Conservation (phyloP, 1,139 yeast species). For the Kurtzmaniella natalensis region DNA sequence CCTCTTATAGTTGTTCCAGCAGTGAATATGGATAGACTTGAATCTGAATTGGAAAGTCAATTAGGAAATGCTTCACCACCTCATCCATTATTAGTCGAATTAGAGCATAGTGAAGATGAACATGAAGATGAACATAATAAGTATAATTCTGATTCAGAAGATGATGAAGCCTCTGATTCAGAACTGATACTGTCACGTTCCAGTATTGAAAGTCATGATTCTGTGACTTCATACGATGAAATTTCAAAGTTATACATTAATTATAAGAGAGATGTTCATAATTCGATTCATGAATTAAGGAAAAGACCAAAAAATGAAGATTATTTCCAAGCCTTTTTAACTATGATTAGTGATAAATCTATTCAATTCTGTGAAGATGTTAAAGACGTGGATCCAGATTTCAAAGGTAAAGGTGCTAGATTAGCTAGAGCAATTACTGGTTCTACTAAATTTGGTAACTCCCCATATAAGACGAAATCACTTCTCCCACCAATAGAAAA, state of each 20-base stretch:
- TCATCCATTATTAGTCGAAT: neutral
- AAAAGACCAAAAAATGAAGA: constrained; percentile 20
- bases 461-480: constrained; percentile 42
- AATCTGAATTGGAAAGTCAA: constrained; percentile 24
- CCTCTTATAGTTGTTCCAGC: constrained; percentile 71
- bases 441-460: constrained; percentile 35
- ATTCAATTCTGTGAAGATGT: constrained; percentile 34
- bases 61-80: neutral
- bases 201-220: constrained; percentile 17
- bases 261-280: constrained; percentile 23
- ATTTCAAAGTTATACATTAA: constrained; percentile 30
- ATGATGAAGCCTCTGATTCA: constrained; percentile 7
- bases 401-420: constrained; percentile 40
- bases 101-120: neutral
- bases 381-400: constrained; percentile 36
- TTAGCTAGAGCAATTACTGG: constrained; percentile 46
- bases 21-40: constrained; percentile 54
- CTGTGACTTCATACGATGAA: constrained; percentile 40
- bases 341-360: constrained; percentile 37
- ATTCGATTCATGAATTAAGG: constrained; percentile 14
- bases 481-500: constrained; percentile 30
- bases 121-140: too few species aligned
- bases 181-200: constrained; percentile 1
- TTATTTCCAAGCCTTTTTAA: constrained; percentile 29
- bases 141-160: constrained; percentile 4